Base-by-base conservation (phyloP, 148 eudicot species). In the Vaccinium myrtillus region DNA sequence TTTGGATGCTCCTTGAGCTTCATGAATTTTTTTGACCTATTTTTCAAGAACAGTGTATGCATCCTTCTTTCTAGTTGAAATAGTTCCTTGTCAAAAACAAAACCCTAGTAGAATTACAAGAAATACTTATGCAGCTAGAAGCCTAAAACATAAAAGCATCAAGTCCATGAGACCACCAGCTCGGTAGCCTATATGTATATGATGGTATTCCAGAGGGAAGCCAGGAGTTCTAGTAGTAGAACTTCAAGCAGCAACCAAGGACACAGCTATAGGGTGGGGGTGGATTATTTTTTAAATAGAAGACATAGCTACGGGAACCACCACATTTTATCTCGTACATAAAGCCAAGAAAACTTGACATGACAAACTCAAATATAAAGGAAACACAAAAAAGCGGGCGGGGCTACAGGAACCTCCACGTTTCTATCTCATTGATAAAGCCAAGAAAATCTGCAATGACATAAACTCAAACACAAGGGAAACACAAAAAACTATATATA, bases 401-500 rank as follows among this genome's bases (percentile, higher is more conserved):
- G 39, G 39, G 39, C 39, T 36, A 36, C 39, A 2, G 39, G 39
- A 36, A 36, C 39, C 39, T 2, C 39, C 39, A 2, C 0, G 39
- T 36, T 36, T 36, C 8, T 8, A 59, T 59, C 65, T 59, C 65
- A 19, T n/a, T 59, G 7, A 19, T 59, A 59, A 19, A 59, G 65
- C 65, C 25, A 2, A 59, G 25, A 59, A 59, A 59, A 59, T 9
- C 65, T 25, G 36, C 15, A 1, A 12, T 25, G 32, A 67, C 32
- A 65, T 65, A 25, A 2, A 67, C 73, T 67, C 36, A 67, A 67
- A 10, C 32, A 23, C 12, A 65, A 65, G 14, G 32, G 71, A 23
- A 36, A 46, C 14, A 46, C 46, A 75, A 19, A 75, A 75, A 75
- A 7, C 78, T 39, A 75, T 75, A 75, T 39, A 75, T 75, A 75